Evolutionary conservation across 192 early-diverging fungal species (phyloP).

Genomic region (Lobosporangium transversale): DNA sequence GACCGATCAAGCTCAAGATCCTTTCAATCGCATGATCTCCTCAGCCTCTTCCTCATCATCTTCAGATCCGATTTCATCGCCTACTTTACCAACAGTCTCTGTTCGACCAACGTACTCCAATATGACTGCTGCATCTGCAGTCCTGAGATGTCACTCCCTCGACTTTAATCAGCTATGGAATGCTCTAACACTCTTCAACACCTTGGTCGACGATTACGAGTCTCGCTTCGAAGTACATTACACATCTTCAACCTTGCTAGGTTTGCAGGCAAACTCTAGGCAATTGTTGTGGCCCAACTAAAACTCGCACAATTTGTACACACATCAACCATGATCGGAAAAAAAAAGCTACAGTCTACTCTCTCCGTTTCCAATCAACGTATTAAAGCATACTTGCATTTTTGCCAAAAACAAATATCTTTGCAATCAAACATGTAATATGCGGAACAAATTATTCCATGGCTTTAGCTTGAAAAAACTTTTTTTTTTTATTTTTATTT

Average conservation of each 20-base stretch:
- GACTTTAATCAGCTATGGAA: conserved; percentile 48
- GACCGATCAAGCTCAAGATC: conserved; percentile 33
- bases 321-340: too few relatives aligned
- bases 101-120: conserved; percentile 13
- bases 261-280: conserved; percentile 43
- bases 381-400: too few relatives aligned
- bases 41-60: neutral
- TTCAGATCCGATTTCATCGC: neutral
- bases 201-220: conserved; percentile 30
- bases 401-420: too few relatives aligned
- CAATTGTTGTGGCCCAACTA: conserved; percentile 26
- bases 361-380: too few relatives aligned
- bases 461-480: too few relatives aligned
- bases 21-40: conserved; percentile 25
- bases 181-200: conserved; percentile 36
- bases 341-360: too few relatives aligned
- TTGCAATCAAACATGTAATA: too few relatives aligned
- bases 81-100: neutral
- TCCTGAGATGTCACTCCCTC: conserved; percentile 31
- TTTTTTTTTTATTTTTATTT: too few relatives aligned
- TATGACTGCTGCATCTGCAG: conserved; percentile 32
- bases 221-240: conserved; percentile 35
- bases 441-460: too few relatives aligned
- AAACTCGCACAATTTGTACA: too few relatives aligned
- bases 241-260: conserved; percentile 33